Conservation (phyloP, 2,329 filamentous ascomycete genomes). For the Exutisphaerella laricina region DNA sequence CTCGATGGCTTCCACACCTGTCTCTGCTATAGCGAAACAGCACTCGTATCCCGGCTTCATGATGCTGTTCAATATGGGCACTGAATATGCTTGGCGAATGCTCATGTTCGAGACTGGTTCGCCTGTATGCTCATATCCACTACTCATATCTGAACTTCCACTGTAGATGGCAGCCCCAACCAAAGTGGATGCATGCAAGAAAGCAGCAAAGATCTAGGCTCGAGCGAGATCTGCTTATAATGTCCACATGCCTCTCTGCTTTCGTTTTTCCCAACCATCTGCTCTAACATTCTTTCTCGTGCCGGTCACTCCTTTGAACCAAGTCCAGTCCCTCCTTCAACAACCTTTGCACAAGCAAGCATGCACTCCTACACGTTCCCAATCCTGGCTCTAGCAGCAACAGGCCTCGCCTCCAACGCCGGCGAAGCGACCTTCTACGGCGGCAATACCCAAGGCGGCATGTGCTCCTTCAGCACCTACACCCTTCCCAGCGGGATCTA, state of each 20-base stretch:
- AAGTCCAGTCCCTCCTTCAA: neutral
- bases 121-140: neutral
- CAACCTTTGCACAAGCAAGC: constrained; percentile 2
- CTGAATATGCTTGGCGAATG: neutral
- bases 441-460: constrained; percentile 46
- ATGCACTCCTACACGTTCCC: constrained; percentile 13
- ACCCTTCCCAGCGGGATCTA: constrained; percentile 54
- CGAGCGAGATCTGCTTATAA: neutral
- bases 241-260: too few relatives aligned
- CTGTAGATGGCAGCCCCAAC: too few relatives aligned
- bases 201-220: too few relatives aligned
- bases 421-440: constrained; percentile 26
- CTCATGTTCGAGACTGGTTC: too few relatives aligned
- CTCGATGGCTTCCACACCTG: neutral
- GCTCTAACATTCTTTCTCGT: neutral
- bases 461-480: constrained; percentile 60
- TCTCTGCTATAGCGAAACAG: neutral
- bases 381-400: constrained; percentile 18
- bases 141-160: too few relatives aligned
- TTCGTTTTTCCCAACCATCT: too few relatives aligned
- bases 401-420: constrained; percentile 12
- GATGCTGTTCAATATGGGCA: neutral
- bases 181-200: too few relatives aligned
- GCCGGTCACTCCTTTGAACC: neutral
- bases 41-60: neutral